Evolutionary conservation across 495 filamentous ascomycete genomes (phyloP), one percentile per base, ranked within the genome.

Genomic region (Penicillium longicatenatum): DNA sequence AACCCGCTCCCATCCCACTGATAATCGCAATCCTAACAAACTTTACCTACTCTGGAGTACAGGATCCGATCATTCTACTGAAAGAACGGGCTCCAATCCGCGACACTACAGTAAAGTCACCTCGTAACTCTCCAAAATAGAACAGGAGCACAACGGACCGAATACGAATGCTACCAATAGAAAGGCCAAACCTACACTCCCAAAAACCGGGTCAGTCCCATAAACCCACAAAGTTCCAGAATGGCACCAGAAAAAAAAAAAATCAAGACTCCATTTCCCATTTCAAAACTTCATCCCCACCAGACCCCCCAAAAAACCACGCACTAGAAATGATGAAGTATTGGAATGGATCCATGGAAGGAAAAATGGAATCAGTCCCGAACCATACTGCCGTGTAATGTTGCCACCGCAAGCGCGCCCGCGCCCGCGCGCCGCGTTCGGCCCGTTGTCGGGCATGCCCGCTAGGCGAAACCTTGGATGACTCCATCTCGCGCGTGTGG

Each of bases 371-470:
- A 17, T n/a, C 41, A 41, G 7, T n/a, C 41, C 41, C 9, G 17
- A 44, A 44, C 31, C 12, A 35, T 10, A 35, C 31, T 39, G 37
- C 37, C 37, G 37, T 26, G 26, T 35, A 37, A 3, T 20, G 17
- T 43, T 9, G 50, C 50, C 50, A 53, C 35, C 35, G 51, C 51
- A 31, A 51, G 37, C 17, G 21, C 42, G 17, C 45, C 44, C 24
- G 39, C 42, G 52, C 62, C 60, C 60, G 57, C 60, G 57, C 62
- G 57, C 66, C 64, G 64, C 64, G 44, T 65, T 65, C 67, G 67
- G 67, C 67, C 67, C 67, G 67, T 66, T 60, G 60, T 67, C 67
- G 67, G 67, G 67, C 67, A 65, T 53, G 64, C 62, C 67, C 67
- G 67, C 62, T 66, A 64, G 63, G 45, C 58, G 50, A 65, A 66